Percentiles rank a stretch among this genome's conserved stretches.
Conservation (phyloP, 2,329 filamentous ascomycete genomes). For the Aspergillus unguis region DNA sequence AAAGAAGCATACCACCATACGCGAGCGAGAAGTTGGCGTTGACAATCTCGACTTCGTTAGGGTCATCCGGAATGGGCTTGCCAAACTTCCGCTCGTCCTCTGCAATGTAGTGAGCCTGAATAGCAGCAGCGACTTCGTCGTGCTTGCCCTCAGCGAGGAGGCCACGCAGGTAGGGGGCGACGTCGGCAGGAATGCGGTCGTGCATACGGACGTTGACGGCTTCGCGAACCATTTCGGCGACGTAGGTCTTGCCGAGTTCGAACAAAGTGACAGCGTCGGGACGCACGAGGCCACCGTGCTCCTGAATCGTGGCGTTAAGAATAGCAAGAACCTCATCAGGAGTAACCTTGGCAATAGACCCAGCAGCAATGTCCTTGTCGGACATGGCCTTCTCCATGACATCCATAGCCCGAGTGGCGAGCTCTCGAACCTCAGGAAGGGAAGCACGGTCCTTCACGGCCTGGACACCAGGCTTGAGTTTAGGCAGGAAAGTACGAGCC, state of each 20-base stretch:
- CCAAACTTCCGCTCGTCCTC: slow-evolving; percentile 88
- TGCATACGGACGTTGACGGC: slow-evolving; percentile 81
- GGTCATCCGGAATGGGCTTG: slow-evolving; percentile 78
- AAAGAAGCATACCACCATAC: slow-evolving; percentile 93
- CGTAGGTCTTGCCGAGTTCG: slow-evolving; percentile 67
- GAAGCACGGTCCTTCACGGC: slow-evolving; percentile 82
- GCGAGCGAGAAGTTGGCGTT: slow-evolving; percentile 97
- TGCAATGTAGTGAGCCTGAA: slow-evolving; percentile 74
- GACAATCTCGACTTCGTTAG: slow-evolving; percentile 92
- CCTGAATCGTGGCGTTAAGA: slow-evolving; percentile 72
- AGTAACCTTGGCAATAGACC: slow-evolving; percentile 60
- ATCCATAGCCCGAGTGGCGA: slow-evolving; percentile 74
- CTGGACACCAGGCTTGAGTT: slow-evolving; percentile 90
- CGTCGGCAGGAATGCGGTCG: slow-evolving; percentile 64
- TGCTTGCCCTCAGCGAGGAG: slow-evolving; percentile 63
- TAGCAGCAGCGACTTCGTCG: slow-evolving; percentile 64
- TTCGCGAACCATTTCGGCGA: slow-evolving; percentile 80
- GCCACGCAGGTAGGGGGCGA: slow-evolving; percentile 72
- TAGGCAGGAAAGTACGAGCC: slow-evolving; percentile 90
- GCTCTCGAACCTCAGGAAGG: slow-evolving; percentile 87
- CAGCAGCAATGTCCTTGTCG: slow-evolving; percentile 55
- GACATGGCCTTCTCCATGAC: slow-evolving; percentile 95
- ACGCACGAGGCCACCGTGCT: slow-evolving; percentile 62
- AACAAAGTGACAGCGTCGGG: slow-evolving; percentile 61
- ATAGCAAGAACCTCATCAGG: slow-evolving; percentile 69